Evolutionary conservation across 257 asterid genomes (phyloP).

Genomic region (Solanum appendiculatum): DNA sequence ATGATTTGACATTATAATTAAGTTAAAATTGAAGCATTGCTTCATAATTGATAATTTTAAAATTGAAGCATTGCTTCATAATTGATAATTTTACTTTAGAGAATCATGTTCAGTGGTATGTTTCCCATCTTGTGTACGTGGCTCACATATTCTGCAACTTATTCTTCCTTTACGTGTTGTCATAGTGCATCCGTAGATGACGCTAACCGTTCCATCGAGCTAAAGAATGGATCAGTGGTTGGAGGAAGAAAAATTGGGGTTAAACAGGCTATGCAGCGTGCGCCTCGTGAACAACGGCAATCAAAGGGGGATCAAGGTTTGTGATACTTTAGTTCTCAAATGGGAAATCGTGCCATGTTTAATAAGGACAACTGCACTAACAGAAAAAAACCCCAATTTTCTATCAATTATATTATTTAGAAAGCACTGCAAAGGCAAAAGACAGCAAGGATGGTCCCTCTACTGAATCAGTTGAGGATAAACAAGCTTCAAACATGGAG

Average conservation of each 20-base stretch:
- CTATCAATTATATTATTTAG: slow-evolving; percentile 6
- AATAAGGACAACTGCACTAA: background rate
- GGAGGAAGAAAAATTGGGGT: slow-evolving; percentile 83
- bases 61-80: background rate
- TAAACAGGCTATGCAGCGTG: slow-evolving; percentile 79
- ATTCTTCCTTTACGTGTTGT: slow-evolving; percentile 1
- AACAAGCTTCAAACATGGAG: slow-evolving; percentile 23
- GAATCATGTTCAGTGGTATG: background rate
- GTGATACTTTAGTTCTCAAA: background rate
- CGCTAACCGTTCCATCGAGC: slow-evolving; percentile 77
- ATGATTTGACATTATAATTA: background rate
- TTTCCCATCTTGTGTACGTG: background rate
- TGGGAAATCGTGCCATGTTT: background rate
- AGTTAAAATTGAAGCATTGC: background rate
- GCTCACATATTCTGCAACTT: background rate
- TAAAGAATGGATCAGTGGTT: slow-evolving; percentile 58
- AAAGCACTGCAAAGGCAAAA: slow-evolving; percentile 24
- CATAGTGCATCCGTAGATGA: slow-evolving; percentile 73
- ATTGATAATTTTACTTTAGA: background rate
- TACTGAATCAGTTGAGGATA: slow-evolving; percentile 22
- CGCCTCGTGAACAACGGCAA: slow-evolving; percentile 74
- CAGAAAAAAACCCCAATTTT: background rate
- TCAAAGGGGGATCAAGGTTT: slow-evolving; percentile 61
- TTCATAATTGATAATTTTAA: background rate
- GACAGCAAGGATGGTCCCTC: slow-evolving; percentile 15